A percentile compares a stretch with the other conserved stretches of the same genome.
These are phyloP conservation scores for Exophiala phaeomuriformis DNA, from an alignment of 2,329 filamentous ascomycete species.

Conservation along the genomic window DNA sequence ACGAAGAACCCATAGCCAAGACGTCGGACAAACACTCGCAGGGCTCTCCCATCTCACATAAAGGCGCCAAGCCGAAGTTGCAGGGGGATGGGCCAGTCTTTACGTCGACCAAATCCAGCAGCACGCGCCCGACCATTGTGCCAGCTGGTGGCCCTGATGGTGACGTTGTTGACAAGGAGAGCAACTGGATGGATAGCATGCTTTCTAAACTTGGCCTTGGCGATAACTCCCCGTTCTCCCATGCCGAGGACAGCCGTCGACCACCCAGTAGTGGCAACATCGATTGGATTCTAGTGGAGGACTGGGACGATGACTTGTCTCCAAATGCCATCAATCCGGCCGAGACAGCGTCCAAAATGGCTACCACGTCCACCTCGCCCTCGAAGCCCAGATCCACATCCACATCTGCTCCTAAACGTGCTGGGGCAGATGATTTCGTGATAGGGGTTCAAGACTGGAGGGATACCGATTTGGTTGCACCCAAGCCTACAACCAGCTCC, in stretches of 20 bases:
- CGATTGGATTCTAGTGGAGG: constrained; percentile 64
- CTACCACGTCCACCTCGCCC: constrained; percentile 22
- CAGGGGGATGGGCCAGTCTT: constrained; percentile 29
- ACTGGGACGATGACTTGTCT: constrained; percentile 52
- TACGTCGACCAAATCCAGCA: constrained; percentile 27
- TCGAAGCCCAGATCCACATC: constrained; percentile 29
- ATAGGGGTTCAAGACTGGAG: constrained; percentile 86
- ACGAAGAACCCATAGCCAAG: constrained; percentile 41
- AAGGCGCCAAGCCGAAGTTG: constrained; percentile 11
- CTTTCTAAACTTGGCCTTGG: constrained; percentile 40
- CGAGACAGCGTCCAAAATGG: constrained; percentile 24
- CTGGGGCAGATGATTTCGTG: constrained; percentile 56
- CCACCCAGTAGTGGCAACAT: constrained; percentile 66
- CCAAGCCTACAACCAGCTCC: constrained; percentile 25
- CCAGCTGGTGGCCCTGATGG: constrained; percentile 1
- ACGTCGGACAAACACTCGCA: constrained; percentile 24
- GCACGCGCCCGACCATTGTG: constrained; percentile 19
- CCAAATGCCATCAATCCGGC: constrained; percentile 16
- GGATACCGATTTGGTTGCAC: constrained; percentile 63
- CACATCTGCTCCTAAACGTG: background rate
- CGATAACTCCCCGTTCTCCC: constrained; percentile 27
- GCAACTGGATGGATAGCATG: constrained; percentile 43
- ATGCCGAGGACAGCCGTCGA: constrained; percentile 49
- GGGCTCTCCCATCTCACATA: constrained; percentile 1
- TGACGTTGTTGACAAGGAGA: constrained; percentile 28